Evolutionary conservation across 257 asterid genomes (phyloP).

Genomic region (Solanum tacnaense): DNA sequence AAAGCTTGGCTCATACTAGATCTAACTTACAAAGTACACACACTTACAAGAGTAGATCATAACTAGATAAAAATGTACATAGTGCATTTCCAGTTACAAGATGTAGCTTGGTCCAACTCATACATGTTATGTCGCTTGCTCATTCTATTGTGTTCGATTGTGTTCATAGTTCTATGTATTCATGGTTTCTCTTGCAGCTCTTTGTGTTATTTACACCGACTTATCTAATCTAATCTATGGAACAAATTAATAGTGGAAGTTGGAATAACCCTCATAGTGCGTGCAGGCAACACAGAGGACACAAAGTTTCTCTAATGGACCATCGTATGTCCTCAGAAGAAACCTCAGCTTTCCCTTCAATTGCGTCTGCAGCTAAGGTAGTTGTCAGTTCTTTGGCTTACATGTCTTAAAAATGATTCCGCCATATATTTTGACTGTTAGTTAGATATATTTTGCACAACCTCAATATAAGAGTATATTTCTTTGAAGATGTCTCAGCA

Average conservation of each 20-base stretch:
- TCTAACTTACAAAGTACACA: neutral
- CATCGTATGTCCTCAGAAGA: neutral
- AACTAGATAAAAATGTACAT: neutral
- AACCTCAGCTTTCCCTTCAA: neutral
- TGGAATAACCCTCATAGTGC: neutral
- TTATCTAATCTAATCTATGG: neutral
- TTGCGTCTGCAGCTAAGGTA: neutral
- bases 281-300: neutral
- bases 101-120: too few relatives aligned
- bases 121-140: too few relatives aligned
- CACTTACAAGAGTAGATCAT: neutral
- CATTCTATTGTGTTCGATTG: neutral
- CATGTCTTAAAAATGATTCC: too few relatives aligned
- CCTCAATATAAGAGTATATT: neutral
- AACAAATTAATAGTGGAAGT: neutral
- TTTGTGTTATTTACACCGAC: neutral
- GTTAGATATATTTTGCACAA: neutral
- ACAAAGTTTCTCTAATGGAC: neutral
- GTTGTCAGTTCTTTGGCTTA: too few relatives aligned
- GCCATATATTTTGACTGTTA: too few relatives aligned
- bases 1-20: neutral
- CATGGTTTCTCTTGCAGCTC: neutral
- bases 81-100: neutral
- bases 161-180: neutral
- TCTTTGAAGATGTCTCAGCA: neutral